phyloP scores from a whole-genome alignment of 2,329 filamentous ascomycete genomes.

The Tolypocladium nubicola region DNA sequence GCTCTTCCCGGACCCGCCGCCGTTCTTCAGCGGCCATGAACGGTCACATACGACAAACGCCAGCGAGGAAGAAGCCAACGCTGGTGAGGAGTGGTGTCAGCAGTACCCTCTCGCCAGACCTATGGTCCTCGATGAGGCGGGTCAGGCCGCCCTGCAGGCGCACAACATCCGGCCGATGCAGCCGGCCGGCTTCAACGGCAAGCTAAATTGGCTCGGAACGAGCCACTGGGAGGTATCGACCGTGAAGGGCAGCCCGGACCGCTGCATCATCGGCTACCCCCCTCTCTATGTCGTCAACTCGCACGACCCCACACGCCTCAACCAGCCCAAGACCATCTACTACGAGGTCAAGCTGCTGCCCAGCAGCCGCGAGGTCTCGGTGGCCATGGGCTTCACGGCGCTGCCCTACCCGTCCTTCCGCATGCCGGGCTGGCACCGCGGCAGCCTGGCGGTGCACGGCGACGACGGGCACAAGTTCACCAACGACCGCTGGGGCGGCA shows the following conservation, averaged over 20 bases:
- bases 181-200: conserved; percentile 36
- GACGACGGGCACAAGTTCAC: conserved; percentile 70
- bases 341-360: conserved; percentile 55
- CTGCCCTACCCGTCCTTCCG: conserved; percentile 69
- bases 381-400: conserved; percentile 61
- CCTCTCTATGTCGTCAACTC: conserved; percentile 55
- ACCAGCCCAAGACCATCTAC: conserved; percentile 46
- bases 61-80: conserved; percentile 49
- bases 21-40: conserved; percentile 52
- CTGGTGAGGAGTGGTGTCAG: conserved; percentile 56
- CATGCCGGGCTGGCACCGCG: conserved; percentile 73
- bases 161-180: conserved; percentile 45
- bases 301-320: conserved; percentile 42
- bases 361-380: conserved; percentile 33
- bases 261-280: conserved; percentile 54
- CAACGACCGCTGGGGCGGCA: conserved; percentile 65
- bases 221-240: conserved; percentile 43
- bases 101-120: conserved; percentile 48
- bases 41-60: conserved; percentile 61
- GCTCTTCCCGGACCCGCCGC: conserved; percentile 62
- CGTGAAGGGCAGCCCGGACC: conserved; percentile 39
- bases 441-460: conserved; percentile 63
- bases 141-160: conserved; percentile 33
- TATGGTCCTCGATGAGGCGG: conserved; percentile 34
- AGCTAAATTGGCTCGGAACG: conserved; percentile 30